Conservation (phyloP, 2,329 filamentous ascomycete species). For the Aspergillus tanneri region DNA sequence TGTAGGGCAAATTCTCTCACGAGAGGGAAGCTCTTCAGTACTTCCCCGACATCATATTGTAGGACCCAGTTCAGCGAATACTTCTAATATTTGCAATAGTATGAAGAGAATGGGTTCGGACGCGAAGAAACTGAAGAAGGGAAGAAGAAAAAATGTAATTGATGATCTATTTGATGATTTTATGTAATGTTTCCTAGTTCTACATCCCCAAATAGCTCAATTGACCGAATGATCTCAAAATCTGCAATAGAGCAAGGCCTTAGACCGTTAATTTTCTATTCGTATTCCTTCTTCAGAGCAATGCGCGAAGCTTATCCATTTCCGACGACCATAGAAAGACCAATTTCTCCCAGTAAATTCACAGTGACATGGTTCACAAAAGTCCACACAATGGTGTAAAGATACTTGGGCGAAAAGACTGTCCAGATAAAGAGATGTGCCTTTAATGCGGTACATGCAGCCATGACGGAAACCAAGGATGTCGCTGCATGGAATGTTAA, state of each 20-base stretch:
- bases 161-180: conserved; percentile 70
- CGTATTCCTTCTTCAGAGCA: background rate
- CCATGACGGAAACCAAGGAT: conserved; percentile 75
- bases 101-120: conserved; percentile 10
- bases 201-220: too few relatives aligned
- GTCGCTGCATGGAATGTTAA: conserved; percentile 69
- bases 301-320: too few relatives aligned
- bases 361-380: conserved; percentile 75
- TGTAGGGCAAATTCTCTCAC: conserved; percentile 26
- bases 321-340: background rate
- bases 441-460: conserved; percentile 76
- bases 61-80: background rate
- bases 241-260: too few relatives aligned
- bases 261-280: too few relatives aligned
- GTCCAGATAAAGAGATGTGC: conserved; percentile 98
- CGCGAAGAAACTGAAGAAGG: conserved; percentile 35
- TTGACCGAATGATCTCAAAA: background rate
- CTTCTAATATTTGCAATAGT: background rate
- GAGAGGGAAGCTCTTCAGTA: conserved; percentile 12
- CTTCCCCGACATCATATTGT: background rate
- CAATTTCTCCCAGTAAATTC: conserved; percentile 61
- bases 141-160: conserved; percentile 63
- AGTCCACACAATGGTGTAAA: conserved; percentile 89
- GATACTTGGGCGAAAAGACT: conserved; percentile 93
- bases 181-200: conserved; percentile 26